A percentile compares a stretch with the other conserved stretches of the same genome.
Evolutionary conservation across 169 alveolate species (phyloP).

Genomic region (Cryptosporidium felis): DNA sequence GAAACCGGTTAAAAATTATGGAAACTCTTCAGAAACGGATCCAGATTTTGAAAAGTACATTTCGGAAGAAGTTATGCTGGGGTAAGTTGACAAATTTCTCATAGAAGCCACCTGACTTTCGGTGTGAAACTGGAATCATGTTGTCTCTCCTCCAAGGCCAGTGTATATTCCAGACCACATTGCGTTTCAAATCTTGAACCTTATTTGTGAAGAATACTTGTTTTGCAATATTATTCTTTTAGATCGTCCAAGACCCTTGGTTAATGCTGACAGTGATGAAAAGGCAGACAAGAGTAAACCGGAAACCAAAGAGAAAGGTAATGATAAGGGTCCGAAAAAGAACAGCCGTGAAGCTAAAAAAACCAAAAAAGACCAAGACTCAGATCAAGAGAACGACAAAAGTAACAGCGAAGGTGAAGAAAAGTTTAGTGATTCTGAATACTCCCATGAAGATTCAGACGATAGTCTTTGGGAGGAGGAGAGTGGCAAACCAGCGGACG

Average conservation of each 20-base stretch:
- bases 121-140: too few relatives aligned
- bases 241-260: constrained; percentile 33
- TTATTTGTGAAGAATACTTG: constrained; percentile 19
- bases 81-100: constrained; percentile 31
- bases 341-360: not conserved
- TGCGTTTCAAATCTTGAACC: constrained; percentile 28
- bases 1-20: not conserved
- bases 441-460: not conserved
- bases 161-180: constrained; percentile 47
- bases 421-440: too few relatives aligned
- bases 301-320: not conserved
- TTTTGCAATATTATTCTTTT: constrained; percentile 27
- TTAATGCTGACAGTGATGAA: not conserved
- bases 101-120: too few relatives aligned
- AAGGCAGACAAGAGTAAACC: not conserved
- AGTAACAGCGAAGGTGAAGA: too few relatives aligned
- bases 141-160: too few relatives aligned
- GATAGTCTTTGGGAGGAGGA: not conserved
- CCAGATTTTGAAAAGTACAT: not conserved
- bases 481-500: not conserved
- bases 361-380: not conserved
- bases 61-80: constrained; percentile 17
- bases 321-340: not conserved
- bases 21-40: not conserved
- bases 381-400: not conserved